phyloP scores from a whole-genome alignment of 176 grass and related monocot species.

The Panicum miliaceum region DNA sequence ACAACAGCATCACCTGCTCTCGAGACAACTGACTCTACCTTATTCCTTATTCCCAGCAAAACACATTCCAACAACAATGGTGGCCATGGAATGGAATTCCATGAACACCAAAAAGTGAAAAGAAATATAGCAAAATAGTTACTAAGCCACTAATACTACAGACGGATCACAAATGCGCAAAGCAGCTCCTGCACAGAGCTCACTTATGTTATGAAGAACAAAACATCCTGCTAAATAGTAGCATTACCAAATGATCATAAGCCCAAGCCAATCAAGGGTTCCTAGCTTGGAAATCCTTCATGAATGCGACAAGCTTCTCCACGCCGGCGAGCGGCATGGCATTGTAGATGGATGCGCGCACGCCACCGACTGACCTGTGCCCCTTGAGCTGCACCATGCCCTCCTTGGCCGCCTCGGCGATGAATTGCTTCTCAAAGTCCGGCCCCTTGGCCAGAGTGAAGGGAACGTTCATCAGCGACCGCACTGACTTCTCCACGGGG shows the following conservation, averaged over 20 bases:
- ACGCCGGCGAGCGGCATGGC: conserved; percentile 89
- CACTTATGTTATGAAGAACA: conserved; percentile 35
- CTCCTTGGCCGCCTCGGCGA: conserved; percentile 87
- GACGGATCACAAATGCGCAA: conserved; percentile 7
- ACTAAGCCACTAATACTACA: conserved; percentile 26
- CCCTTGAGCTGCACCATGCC: conserved; percentile 99
- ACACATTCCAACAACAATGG: conserved; percentile 40
- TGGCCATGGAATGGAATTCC: conserved; percentile 30
- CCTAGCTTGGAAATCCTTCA: conserved; percentile 98
- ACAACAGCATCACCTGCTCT: neutral
- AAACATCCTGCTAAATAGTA: conserved; percentile 23
- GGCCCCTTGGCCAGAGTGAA: conserved; percentile 73
- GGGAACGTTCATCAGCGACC: conserved; percentile 91
- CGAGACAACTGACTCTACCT: conserved; percentile 19
- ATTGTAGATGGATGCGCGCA: conserved; percentile 95
- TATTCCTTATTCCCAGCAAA: conserved; percentile 49
- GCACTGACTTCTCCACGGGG: conserved; percentile 80
- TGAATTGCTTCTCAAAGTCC: conserved; percentile 92
- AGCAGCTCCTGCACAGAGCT: conserved; percentile 2
- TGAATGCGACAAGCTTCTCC: conserved; percentile 92
- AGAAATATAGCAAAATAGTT: conserved; percentile 8
- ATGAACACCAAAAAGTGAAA: conserved; percentile 19
- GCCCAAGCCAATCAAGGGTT: conserved; percentile 55
- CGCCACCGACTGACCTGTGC: conserved; percentile 84
- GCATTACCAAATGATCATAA: conserved; percentile 23